These are phyloP conservation scores for Alternaria consortialis DNA, from an alignment of 2,329 filamentous ascomycete genomes.

Conservation along the genomic window DNA sequence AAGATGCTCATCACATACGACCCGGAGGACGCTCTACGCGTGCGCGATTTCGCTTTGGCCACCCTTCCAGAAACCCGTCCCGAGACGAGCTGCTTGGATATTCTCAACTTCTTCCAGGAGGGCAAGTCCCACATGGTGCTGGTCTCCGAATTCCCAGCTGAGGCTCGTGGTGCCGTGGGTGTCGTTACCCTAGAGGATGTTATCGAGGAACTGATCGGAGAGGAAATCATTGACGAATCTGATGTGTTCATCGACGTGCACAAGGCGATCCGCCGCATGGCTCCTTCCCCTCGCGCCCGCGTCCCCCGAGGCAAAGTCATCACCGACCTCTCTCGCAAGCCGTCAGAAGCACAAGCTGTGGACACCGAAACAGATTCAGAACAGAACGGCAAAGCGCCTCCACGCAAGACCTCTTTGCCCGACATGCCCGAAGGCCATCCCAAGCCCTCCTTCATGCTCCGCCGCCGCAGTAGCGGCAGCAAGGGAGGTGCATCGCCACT, in stretches of 20 bases:
- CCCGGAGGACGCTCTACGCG: constrained; percentile 86
- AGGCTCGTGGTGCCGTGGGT: constrained; percentile 86
- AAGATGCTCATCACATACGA: constrained; percentile 99
- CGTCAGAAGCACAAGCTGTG: constrained; percentile 34
- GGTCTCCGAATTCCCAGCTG: constrained; percentile 89
- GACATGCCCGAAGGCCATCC: constrained; percentile 39
- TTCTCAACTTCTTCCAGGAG: constrained; percentile 99
- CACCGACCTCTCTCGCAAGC: constrained; percentile 49
- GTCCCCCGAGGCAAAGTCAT: constrained; percentile 67
- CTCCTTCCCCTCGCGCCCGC: constrained; percentile 81
- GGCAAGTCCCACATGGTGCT: constrained; percentile 99
- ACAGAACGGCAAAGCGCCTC: constrained; percentile 21
- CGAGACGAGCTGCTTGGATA: constrained; percentile 95
- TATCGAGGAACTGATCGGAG: constrained; percentile 97
- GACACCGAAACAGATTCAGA: constrained; percentile 31
- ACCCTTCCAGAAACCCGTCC: constrained; percentile 94
- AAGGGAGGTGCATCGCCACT: constrained; percentile 52
- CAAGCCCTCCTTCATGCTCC: constrained; percentile 55
- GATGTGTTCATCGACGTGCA: constrained; percentile 98
- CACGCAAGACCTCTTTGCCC: constrained; percentile 43
- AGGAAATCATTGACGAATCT: constrained; percentile 99
- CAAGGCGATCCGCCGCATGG: constrained; percentile 91
- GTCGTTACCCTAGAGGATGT: constrained; percentile 98
- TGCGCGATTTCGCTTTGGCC: constrained; percentile 89
- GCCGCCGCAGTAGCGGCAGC: constrained; percentile 56